Conservation (phyloP, 192 early-diverging fungal species). For the Radiomyces spectabilis region DNA sequence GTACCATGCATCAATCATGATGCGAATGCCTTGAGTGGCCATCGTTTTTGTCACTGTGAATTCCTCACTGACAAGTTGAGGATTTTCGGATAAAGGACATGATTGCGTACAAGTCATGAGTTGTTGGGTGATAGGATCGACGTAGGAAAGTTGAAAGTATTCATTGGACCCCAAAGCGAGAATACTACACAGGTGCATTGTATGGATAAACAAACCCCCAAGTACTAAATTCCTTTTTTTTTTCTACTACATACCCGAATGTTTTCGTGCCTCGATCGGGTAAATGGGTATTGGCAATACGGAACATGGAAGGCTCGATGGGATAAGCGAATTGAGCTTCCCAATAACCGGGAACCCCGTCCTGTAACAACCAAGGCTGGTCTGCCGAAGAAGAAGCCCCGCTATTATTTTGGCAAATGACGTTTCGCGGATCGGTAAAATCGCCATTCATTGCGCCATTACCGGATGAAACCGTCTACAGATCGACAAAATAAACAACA, state of each 20-base stretch:
- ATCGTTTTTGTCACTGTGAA: slow-evolving; percentile 32
- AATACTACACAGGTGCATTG: slow-evolving; percentile 26
- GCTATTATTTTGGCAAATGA: slow-evolving; percentile 10
- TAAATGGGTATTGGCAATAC: slow-evolving; percentile 54
- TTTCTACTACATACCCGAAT: slow-evolving; percentile 32
- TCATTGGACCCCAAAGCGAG: slow-evolving; percentile 50
- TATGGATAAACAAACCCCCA: not conserved
- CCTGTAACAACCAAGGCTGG: slow-evolving; percentile 59
- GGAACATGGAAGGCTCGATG: slow-evolving; percentile 54
- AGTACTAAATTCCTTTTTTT: not conserved
- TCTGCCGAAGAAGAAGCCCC: slow-evolving; percentile 4
- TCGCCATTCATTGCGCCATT: slow-evolving; percentile 35
- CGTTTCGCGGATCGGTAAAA: slow-evolving; percentile 34
- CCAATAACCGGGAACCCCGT: slow-evolving; percentile 61
- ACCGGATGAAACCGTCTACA: slow-evolving; percentile 34
- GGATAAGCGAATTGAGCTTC: slow-evolving; percentile 48
- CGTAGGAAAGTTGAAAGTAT: slow-evolving; percentile 50
- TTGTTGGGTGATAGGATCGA: slow-evolving; percentile 44
- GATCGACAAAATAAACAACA: not conserved
- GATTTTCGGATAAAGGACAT: slow-evolving; percentile 27
- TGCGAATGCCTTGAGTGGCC: slow-evolving; percentile 40
- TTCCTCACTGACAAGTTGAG: slow-evolving; percentile 22
- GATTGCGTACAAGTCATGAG: slow-evolving; percentile 28
- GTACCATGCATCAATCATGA: slow-evolving; percentile 36
- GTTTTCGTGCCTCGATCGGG: slow-evolving; percentile 52